phyloP scores from a whole-genome alignment of 208 protist species.

The Trypanosoma brucei region DNA sequence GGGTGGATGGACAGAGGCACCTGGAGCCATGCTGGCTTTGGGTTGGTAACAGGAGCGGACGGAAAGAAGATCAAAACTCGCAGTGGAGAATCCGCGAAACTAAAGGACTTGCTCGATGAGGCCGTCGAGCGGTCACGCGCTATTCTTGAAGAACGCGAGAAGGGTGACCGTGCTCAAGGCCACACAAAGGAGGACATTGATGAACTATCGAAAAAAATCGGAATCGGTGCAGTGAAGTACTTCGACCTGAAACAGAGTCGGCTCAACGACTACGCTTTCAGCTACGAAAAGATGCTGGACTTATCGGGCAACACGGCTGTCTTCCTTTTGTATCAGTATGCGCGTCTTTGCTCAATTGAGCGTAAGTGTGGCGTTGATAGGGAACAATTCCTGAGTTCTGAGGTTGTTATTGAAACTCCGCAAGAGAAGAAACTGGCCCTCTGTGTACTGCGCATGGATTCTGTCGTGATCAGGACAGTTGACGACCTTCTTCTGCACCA shows the following conservation, averaged over 20 bases:
- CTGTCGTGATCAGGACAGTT: constrained; percentile 81
- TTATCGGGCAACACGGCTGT: constrained; percentile 96
- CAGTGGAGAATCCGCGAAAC: constrained; percentile 92
- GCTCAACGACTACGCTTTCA: constrained; percentile 94
- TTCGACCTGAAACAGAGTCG: constrained; percentile 95
- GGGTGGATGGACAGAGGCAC: constrained; percentile 77
- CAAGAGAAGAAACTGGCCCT: constrained; percentile 86
- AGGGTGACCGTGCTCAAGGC: constrained; percentile 66
- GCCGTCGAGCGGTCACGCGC: constrained; percentile 77
- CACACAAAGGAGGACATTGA: constrained; percentile 81
- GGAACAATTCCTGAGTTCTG: constrained; percentile 42
- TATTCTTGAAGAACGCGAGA: constrained; percentile 84
- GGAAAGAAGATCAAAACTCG: constrained; percentile 97
- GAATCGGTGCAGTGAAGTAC: constrained; percentile 96
- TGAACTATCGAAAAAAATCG: constrained; percentile 86
- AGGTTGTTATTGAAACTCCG: constrained; percentile 70
- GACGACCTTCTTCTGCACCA: constrained; percentile 92
- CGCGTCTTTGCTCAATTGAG: constrained; percentile 93
- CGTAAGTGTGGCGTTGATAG: constrained; percentile 77
- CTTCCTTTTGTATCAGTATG: constrained; percentile 97
- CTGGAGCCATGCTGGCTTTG: constrained; percentile 93
- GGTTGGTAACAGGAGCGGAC: constrained; percentile 88
- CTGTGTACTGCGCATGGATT: constrained; percentile 82
- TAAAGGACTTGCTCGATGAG: constrained; percentile 95
- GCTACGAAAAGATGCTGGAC: constrained; percentile 95